Evolutionary conservation across 805 yeast species (phyloP).

Genomic region (Ogataea pignaliae): DNA sequence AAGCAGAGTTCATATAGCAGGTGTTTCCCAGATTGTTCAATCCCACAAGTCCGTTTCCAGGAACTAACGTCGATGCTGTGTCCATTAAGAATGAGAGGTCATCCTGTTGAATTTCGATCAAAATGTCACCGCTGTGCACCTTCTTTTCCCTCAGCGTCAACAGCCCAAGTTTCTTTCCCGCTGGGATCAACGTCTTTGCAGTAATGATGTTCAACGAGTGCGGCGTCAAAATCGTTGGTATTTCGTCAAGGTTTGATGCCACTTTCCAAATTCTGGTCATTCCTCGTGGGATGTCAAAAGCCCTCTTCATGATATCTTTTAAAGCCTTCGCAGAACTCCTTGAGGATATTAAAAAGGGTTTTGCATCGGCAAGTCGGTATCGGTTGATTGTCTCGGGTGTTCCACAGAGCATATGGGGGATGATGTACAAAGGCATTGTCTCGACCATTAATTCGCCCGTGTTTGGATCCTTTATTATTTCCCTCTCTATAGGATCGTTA

Average conservation of each 20-base stretch:
- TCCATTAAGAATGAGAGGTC: conserved; percentile 25
- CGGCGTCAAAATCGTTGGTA: conserved; percentile 19
- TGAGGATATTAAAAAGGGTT: conserved; percentile 34
- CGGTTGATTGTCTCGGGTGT: conserved; percentile 21
- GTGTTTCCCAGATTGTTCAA: conserved; percentile 78
- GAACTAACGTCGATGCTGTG: conserved; percentile 14
- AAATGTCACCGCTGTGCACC: conserved; percentile 15
- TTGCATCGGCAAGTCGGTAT: conserved; percentile 30
- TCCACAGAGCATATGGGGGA: conserved; percentile 26
- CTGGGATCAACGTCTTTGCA: conserved; percentile 15
- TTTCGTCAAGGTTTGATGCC: conserved; percentile 6
- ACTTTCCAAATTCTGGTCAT: conserved; percentile 25
- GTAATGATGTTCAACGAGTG: conserved; percentile 13
- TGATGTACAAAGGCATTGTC: conserved; percentile 21
- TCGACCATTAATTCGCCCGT: conserved; percentile 24
- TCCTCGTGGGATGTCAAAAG: conserved; percentile 16
- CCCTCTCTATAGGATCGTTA: conserved; percentile 35
- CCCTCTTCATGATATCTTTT: conserved; percentile 14
- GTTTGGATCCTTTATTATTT: conserved; percentile 21
- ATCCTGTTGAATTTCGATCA: conserved; percentile 25
- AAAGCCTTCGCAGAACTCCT: conserved; percentile 28
- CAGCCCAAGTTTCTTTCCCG: conserved; percentile 18
- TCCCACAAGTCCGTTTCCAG: conserved; percentile 51
- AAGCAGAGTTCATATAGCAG: conserved; percentile 92
- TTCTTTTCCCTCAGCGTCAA: conserved; percentile 12